phyloP scores from a whole-genome alignment of 1,139 yeast genomes.

The Geotrichum histeridarum region DNA sequence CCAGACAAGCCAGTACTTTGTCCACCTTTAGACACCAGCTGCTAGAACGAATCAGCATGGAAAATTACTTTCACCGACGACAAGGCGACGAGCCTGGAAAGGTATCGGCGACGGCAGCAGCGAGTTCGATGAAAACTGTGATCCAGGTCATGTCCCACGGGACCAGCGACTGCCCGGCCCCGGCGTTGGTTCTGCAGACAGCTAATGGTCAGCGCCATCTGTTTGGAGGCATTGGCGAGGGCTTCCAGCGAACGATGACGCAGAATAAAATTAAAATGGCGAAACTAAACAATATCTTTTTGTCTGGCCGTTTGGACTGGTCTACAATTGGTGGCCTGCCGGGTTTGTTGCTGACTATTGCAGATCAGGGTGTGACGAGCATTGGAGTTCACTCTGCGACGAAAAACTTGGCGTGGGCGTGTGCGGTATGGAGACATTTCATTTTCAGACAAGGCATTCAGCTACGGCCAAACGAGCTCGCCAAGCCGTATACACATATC shows the following conservation, averaged over 20 bases:
- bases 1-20: not conserved
- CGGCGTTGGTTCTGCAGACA: constrained; percentile 52
- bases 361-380: constrained; percentile 66
- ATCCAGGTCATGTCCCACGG: constrained; percentile 47
- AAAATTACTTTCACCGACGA: constrained; percentile 5
- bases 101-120: not conserved
- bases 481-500: constrained; percentile 19
- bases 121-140: constrained; percentile 26
- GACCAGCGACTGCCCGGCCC: constrained; percentile 56
- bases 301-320: constrained; percentile 77
- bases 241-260: constrained; percentile 66
- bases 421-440: constrained; percentile 81
- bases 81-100: not conserved
- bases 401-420: constrained; percentile 45
- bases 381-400: constrained; percentile 46
- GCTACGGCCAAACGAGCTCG: constrained; percentile 30
- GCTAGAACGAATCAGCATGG: not conserved
- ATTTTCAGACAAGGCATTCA: constrained; percentile 77
- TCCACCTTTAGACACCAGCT: not conserved
- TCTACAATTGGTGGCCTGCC: constrained; percentile 79
- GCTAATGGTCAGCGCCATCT: constrained; percentile 55
- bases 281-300: constrained; percentile 58
- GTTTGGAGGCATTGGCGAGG: constrained; percentile 81
- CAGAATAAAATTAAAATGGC: constrained; percentile 35
- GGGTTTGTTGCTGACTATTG: constrained; percentile 77